Percentiles rank a stretch among this genome's conserved stretches.
These are phyloP conservation scores for Oxytropis ochrocephala DNA, from an alignment of 306 rosid genomes.

Conservation along the genomic window DNA sequence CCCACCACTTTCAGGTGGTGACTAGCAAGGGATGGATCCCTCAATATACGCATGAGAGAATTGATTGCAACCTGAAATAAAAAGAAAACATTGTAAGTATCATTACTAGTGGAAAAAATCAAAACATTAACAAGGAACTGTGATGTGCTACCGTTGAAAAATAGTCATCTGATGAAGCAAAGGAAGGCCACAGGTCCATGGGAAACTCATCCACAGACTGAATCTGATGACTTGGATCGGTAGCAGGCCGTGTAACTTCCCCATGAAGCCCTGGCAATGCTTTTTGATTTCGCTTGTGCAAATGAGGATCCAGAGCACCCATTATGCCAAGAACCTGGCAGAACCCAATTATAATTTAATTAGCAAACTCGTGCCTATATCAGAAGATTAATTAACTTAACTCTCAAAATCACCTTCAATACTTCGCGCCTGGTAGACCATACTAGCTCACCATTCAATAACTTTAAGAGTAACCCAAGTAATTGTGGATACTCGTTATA, in stretches of 20 bases:
- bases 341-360: constrained; percentile 23
- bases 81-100: not conserved
- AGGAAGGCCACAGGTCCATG: constrained; percentile 88
- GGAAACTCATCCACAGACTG: constrained; percentile 88
- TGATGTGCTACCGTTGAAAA: constrained; percentile 67
- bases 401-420: constrained; percentile 58
- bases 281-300: constrained; percentile 76
- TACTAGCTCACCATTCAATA: constrained; percentile 88
- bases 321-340: constrained; percentile 90
- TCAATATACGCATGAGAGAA: constrained; percentile 94
- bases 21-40: constrained; percentile 94
- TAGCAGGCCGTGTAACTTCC: constrained; percentile 70
- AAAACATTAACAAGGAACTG: constrained; percentile 3
- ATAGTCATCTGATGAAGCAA: constrained; percentile 93
- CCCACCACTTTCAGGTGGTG: constrained; percentile 90
- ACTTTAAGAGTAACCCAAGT: constrained; percentile 84
- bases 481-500: constrained; percentile 83
- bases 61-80: constrained; percentile 82
- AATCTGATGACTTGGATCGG: constrained; percentile 86
- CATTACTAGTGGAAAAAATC: constrained; percentile 2
- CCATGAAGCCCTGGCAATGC: constrained; percentile 79
- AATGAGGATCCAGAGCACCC: constrained; percentile 99
- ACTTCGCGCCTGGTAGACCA: constrained; percentile 99
- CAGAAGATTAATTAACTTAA: constrained; percentile 15
- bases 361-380: not conserved